A percentile compares a stretch with the other conserved stretches of the same genome.
phyloP scores from a whole-genome alignment of 2,329 filamentous ascomycete genomes.

The Cordyceps militaris region DNA sequence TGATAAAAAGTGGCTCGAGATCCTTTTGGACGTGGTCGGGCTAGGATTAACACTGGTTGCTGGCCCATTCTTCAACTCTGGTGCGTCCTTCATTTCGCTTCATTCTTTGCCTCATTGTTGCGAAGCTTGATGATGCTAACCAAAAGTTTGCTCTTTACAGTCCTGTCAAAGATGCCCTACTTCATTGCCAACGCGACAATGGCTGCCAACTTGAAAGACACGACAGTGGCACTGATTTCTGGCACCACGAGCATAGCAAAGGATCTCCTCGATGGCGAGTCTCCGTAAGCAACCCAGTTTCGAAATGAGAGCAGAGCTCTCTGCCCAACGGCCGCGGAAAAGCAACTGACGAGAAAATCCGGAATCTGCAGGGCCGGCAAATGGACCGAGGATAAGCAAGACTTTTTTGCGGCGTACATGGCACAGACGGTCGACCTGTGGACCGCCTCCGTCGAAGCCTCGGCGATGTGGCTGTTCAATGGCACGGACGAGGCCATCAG shows the following conservation, averaged over 20 bases:
- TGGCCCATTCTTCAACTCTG: constrained; percentile 1
- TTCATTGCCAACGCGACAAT: background rate
- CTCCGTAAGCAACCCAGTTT: background rate
- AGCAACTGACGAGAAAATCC: background rate
- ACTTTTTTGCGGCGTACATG: background rate
- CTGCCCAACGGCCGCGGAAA: background rate
- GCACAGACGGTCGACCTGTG: background rate
- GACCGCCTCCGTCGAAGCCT: background rate
- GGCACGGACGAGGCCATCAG: background rate
- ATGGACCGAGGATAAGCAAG: background rate
- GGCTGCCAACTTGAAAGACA: constrained; percentile 1
- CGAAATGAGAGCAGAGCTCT: background rate
- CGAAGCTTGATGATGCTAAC: background rate
- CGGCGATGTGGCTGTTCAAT: background rate
- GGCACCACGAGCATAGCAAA: background rate
- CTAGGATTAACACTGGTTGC: background rate
- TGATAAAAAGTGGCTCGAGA: background rate
- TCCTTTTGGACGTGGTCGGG: background rate
- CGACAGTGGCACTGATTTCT: background rate
- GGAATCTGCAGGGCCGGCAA: background rate
- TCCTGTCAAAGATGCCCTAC: background rate
- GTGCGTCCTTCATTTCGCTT: background rate
- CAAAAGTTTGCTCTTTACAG: background rate
- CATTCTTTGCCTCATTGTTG: background rate
- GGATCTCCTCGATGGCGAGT: background rate